Evolutionary conservation across 2,329 filamentous ascomycete species (phyloP).

Genomic region (Fonsecaea nubica): DNA sequence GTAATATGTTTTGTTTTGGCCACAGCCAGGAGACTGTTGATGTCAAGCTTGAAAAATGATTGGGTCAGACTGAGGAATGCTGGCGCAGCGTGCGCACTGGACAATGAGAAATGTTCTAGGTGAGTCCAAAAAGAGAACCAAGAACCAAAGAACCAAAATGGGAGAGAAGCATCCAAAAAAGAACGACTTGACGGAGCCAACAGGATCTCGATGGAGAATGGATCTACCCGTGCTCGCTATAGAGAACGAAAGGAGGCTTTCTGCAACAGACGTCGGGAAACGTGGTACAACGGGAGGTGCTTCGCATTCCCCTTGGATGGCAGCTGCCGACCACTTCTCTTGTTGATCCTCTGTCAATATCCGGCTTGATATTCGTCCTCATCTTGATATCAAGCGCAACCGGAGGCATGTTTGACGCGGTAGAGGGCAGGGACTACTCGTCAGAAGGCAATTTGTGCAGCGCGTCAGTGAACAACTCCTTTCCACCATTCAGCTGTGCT

Average conservation of each 20-base stretch:
- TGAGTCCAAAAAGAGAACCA: constrained; percentile 31
- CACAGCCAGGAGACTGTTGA: constrained; percentile 16
- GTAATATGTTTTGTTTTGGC: constrained; percentile 28
- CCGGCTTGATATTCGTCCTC: background rate
- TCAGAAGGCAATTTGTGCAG: background rate
- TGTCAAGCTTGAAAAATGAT: constrained; percentile 26
- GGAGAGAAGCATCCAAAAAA: constrained; percentile 34
- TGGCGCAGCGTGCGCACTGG: constrained; percentile 32
- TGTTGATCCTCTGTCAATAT: background rate
- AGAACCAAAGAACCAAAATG: constrained; percentile 27
- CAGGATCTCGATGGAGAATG: background rate
- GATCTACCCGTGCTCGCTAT: background rate
- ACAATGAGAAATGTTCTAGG: constrained; percentile 29
- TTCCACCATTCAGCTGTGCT: background rate
- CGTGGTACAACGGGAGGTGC: background rate
- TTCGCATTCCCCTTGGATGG: constrained; percentile 12
- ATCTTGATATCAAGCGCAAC: background rate
- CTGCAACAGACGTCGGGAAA: constrained; percentile 2
- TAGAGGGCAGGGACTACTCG: background rate
- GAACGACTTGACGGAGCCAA: constrained; percentile 32
- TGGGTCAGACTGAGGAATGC: constrained; percentile 32
- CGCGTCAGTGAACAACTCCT: background rate
- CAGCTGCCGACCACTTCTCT: constrained; percentile 8
- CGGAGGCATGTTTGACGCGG: background rate
- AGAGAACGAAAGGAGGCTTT: background rate